These are phyloP conservation scores for Pulveroboletus sp. DNA, from an alignment of 768 basidiomycete species.

Conservation along the genomic window DNA sequence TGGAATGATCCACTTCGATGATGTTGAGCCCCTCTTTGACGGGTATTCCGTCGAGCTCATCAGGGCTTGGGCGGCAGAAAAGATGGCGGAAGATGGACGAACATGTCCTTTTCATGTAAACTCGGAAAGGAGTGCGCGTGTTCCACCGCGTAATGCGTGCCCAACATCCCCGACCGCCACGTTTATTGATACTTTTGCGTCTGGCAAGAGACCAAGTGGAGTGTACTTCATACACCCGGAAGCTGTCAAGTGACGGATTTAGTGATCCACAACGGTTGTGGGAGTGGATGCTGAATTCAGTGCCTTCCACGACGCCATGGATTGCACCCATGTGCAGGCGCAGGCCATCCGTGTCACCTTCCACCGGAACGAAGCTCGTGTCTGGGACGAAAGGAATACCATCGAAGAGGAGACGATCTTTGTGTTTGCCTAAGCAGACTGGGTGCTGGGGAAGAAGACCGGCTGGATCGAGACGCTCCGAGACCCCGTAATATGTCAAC, in stretches of 20 bases:
- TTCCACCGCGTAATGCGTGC: slow-evolving; percentile 54
- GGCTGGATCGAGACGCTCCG: slow-evolving; percentile 38
- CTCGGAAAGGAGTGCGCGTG: slow-evolving; percentile 49
- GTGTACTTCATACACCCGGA: slow-evolving; percentile 50
- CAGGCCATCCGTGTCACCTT: slow-evolving; percentile 37
- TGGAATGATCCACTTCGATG: slow-evolving; percentile 41
- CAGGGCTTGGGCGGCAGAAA: slow-evolving; percentile 33
- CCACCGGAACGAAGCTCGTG: slow-evolving; percentile 43
- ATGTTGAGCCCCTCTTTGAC: slow-evolving; percentile 42
- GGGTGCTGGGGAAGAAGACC: slow-evolving; percentile 42
- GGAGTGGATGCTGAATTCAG: slow-evolving; percentile 55
- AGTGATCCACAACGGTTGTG: slow-evolving; percentile 59
- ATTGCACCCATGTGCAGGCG: slow-evolving; percentile 56
- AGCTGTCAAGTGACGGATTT: slow-evolving; percentile 50
- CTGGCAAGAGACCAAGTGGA: slow-evolving; percentile 57
- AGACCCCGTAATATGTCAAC: slow-evolving; percentile 47
- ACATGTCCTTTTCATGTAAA: slow-evolving; percentile 47
- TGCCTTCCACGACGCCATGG: slow-evolving; percentile 62
- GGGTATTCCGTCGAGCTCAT: slow-evolving; percentile 29
- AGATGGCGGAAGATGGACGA: slow-evolving; percentile 47
- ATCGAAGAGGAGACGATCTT: slow-evolving; percentile 50
- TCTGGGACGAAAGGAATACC: slow-evolving; percentile 54
- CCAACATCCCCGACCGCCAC: slow-evolving; percentile 46
- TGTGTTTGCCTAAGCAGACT: slow-evolving; percentile 47
- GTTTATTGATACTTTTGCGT: slow-evolving; percentile 32